Base-by-base conservation (phyloP, 176 grass and related monocot species). In the Aegilops umbellulata region DNA sequence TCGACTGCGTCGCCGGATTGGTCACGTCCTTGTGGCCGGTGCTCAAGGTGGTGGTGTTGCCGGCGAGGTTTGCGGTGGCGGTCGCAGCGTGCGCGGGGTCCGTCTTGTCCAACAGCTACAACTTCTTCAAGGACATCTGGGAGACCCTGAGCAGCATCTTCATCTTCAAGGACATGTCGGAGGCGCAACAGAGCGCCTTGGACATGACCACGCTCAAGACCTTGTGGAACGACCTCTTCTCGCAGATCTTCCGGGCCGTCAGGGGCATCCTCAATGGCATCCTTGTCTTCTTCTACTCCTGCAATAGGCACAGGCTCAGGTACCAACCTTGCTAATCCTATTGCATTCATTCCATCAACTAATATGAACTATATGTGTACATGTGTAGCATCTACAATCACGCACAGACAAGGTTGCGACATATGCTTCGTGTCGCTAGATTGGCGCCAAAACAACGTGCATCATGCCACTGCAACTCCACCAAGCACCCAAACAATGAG, bases 151-250 rank as follows among this genome's bases (percentile, higher is more conserved):
- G 85, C 53, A 88, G 85, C 71, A 94, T 95, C 67, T 93, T 93
- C 30, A 71, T 87, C 76, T 80, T 95, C 23, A 91, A 92, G 71
- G 80, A 90, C 81, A 86, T 94, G 86, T 88, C 91, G 0, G 93
- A 93, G 87, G 84, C 82, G 16, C 83, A 93, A 60, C 90, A 89
- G 55, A 88, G 87, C 47, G 25, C 84, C 20, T 87, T 88, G 5
- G 95, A 95, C 65, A 91, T 89, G 25, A 93, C 93, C 30, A 81
- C 86, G 14, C 86, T 92, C 80, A 87, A 89, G 55, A 69, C 77
- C 2, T 79, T 98, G 19, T 98, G 95, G 95, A 93, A 98, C 53
- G 93, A 98, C 41, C 93, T 98, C 84, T 95, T 98, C 70, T 98
- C 95, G 0, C 95, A 95, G 91, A 92, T 97, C 69, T 97, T 97